Base-by-base conservation (phyloP, 306 rosid genomes). In the Nissolia schottii region DNA sequence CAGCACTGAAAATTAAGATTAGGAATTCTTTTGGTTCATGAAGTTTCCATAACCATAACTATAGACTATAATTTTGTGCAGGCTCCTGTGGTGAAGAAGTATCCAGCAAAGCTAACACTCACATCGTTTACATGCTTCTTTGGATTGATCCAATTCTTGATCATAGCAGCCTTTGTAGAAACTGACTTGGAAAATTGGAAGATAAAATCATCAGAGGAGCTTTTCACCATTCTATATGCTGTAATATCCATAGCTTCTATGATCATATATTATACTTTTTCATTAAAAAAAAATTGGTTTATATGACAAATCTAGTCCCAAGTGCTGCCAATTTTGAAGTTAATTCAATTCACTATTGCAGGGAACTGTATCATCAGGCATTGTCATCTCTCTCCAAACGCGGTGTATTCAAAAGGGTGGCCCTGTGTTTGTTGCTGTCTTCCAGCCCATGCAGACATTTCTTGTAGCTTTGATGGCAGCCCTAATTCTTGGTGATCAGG, bases 101-200 rank as follows among this genome's bases (percentile, higher is more conserved):
- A 85, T 73, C 93, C 96, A 23, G 88, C 89, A 12, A 87, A 84
- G 67, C 81, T 90, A 27, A 73, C 89, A 32, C 75, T 86, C 60
- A 84, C 91, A 1, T 82, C 89, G 19, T 82, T 82, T 38, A 82
- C 91, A 54, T 87, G 84, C 81, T 90, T 90, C 83, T 79, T 87
- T 59, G 91, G 96, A 77, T 81, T 90, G 89, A 76, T 90, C 53
- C 91, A 90, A 77, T 90, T 90, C 88, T 67, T 86, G 73, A 66
- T 84, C 77, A 90, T 85, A 38, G 89, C 92, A 63, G 89, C 86
- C 13, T 73, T 87, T 35, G 77, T 78, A 35, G 93, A 85, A 79
- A 79, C 84, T 28, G 91, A 82, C 65, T 54, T 74, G 19, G 85
- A 82, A 40, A 79, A 71, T 43, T 87, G 96, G 96, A 86, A 82